Conservation (phyloP, 164 flowering plant genomes). For the Umbilicus rupestris region DNA sequence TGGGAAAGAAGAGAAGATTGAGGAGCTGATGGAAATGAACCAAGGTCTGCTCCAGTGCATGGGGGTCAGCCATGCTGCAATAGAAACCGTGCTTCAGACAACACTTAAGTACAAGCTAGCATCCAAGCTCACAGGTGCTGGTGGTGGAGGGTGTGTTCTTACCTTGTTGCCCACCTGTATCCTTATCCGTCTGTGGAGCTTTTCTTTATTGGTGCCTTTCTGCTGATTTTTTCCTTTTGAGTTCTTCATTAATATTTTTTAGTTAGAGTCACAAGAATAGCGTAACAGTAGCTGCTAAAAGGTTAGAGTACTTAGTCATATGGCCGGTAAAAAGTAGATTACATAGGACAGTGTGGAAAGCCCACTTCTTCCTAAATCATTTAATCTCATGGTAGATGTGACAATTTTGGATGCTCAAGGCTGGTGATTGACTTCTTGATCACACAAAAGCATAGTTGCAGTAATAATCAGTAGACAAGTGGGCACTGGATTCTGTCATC, state of each 20-base stretch:
- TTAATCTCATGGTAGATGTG: too few relatives aligned
- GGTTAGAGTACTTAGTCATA: too few relatives aligned
- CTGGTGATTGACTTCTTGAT: too few relatives aligned
- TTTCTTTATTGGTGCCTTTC: neutral
- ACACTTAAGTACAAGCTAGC: slow-evolving; percentile 72
- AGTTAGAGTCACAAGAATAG: too few relatives aligned
- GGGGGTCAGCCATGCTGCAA: slow-evolving; percentile 94
- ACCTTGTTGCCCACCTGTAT: slow-evolving; percentile 84
- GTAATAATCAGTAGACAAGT: too few relatives aligned
- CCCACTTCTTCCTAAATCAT: too few relatives aligned
- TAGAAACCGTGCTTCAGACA: slow-evolving; percentile 77
- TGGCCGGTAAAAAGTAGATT: too few relatives aligned
- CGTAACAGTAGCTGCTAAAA: too few relatives aligned
- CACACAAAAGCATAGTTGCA: too few relatives aligned
- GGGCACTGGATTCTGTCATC: too few relatives aligned
- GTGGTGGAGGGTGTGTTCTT: slow-evolving; percentile 99
- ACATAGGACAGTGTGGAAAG: too few relatives aligned
- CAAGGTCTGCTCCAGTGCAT: slow-evolving; percentile 92
- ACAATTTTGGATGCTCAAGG: too few relatives aligned
- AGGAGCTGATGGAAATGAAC: slow-evolving; percentile 94
- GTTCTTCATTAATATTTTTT: neutral
- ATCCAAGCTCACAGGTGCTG: slow-evolving; percentile 94
- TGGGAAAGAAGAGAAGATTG: slow-evolving; percentile 66
- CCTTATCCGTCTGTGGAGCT: slow-evolving; percentile 16
- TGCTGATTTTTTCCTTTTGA: neutral